These are phyloP conservation scores for Chionographis japonica DNA, from an alignment of 106 monocot species.

Conservation along the genomic window DNA sequence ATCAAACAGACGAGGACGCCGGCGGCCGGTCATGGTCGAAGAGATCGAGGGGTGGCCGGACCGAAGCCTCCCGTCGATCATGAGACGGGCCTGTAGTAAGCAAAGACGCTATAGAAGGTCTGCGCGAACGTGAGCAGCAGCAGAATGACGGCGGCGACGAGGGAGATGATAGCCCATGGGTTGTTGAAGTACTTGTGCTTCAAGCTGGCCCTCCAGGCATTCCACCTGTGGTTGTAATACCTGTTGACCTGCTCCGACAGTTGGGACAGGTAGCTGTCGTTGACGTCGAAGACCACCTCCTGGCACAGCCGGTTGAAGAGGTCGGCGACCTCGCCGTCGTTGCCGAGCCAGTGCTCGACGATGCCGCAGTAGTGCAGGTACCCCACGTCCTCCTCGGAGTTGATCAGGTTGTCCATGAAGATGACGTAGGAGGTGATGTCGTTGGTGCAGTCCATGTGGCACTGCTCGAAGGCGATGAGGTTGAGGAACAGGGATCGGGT, in stretches of 20 bases:
- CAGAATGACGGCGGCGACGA: conserved; percentile 45
- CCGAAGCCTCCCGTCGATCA: too few relatives aligned
- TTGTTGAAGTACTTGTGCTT: conserved; percentile 47
- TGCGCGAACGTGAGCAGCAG: conserved; percentile 44
- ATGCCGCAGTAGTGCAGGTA: conserved; percentile 55
- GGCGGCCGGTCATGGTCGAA: too few relatives aligned
- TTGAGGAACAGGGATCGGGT: conserved; percentile 71
- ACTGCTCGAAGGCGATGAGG: conserved; percentile 90
- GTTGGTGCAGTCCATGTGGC: conserved; percentile 22
- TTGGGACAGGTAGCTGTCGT: conserved; percentile 37
- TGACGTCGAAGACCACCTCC: conserved; percentile 49
- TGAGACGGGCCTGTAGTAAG: conserved; percentile 56
- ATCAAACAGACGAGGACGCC: too few relatives aligned
- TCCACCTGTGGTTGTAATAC: conserved; percentile 41
- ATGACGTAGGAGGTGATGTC: conserved; percentile 36
- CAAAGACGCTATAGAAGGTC: conserved; percentile 39
- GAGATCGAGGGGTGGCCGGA: too few relatives aligned
- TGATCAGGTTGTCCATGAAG: conserved; percentile 49
- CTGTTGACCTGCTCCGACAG: conserved; percentile 48
- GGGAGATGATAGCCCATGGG: conserved; percentile 61
- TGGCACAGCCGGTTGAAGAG: conserved; percentile 43
- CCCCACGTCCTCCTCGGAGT: conserved; percentile 47
- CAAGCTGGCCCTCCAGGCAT: conserved; percentile 40
- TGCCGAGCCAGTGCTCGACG: conserved; percentile 65
- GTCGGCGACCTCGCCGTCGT: conserved; percentile 49